Evolutionary conservation across 306 rosid species (phyloP).

Genomic region (Hylodesmum podocarpum): DNA sequence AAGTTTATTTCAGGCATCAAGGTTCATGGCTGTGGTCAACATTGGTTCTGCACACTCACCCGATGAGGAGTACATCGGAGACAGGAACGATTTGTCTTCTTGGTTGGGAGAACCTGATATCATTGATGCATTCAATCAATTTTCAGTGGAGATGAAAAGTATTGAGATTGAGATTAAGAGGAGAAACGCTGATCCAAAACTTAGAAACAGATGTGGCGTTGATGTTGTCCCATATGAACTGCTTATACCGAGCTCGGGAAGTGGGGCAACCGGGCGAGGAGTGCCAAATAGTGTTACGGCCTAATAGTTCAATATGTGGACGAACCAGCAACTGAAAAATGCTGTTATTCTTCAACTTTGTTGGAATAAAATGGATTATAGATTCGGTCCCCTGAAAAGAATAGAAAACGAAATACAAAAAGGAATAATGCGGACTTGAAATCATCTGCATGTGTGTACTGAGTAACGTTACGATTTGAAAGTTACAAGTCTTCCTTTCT

Average conservation of each 20-base stretch:
- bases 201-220: constrained; percentile 38
- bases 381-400: neutral
- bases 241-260: constrained; percentile 46
- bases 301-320: neutral
- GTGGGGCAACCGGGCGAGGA: constrained; percentile 45
- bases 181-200: constrained; percentile 39
- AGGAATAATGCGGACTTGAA: neutral
- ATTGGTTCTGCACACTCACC: constrained; percentile 49
- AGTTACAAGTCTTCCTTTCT: neutral
- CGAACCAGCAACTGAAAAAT: neutral
- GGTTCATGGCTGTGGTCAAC: constrained; percentile 41
- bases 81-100: constrained; percentile 26
- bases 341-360: neutral
- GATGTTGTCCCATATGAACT: constrained; percentile 40
- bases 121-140: constrained; percentile 33
- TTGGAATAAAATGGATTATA: neutral
- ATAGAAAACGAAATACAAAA: neutral
- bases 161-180: constrained; percentile 40
- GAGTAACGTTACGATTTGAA: neutral
- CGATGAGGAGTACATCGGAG: constrained; percentile 47
- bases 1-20: constrained; percentile 44
- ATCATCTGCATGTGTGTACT: constrained; percentile 4
- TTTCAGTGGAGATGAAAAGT: constrained; percentile 42
- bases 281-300: constrained; percentile 49
- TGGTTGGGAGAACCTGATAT: constrained; percentile 45